Percentiles rank a stretch among this genome's conserved stretches.
Conservation (phyloP, 257 asterid species). For the Vinca minor region DNA sequence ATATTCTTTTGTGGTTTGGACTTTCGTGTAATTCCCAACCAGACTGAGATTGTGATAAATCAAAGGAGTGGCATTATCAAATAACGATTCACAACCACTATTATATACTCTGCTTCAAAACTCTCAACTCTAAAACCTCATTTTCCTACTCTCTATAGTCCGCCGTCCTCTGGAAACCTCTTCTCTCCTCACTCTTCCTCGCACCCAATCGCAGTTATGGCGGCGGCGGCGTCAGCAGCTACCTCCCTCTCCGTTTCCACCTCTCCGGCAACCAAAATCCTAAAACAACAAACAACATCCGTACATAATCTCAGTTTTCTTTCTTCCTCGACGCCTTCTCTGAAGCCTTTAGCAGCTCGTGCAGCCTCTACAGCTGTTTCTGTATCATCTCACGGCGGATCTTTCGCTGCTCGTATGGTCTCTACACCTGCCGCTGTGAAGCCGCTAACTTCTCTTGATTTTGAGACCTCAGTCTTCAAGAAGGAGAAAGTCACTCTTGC, state of each 20-base stretch:
- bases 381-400: constrained; percentile 35
- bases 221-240: constrained; percentile 46
- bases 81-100: no score
- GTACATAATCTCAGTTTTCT: constrained; percentile 41
- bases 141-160: no score
- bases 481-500: constrained; percentile 80
- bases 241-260: constrained; percentile 25
- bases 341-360: constrained; percentile 36
- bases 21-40: no score
- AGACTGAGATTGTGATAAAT: no score
- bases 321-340: constrained; percentile 49
- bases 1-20: no score
- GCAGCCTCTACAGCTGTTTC: constrained; percentile 16
- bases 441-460: constrained; percentile 49
- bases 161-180: no score
- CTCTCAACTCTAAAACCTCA: no score
- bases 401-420: constrained; percentile 53
- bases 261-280: constrained; percentile 20
- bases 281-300: constrained; percentile 19
- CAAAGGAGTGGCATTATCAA: no score
- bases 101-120: no score
- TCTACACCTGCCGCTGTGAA: constrained; percentile 36
- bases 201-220: not conserved
- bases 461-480: constrained; percentile 65
- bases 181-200: no score